These are phyloP conservation scores for Saccharomycopsis olivae DNA, from an alignment of 805 yeast genomes.

Conservation along the genomic window DNA sequence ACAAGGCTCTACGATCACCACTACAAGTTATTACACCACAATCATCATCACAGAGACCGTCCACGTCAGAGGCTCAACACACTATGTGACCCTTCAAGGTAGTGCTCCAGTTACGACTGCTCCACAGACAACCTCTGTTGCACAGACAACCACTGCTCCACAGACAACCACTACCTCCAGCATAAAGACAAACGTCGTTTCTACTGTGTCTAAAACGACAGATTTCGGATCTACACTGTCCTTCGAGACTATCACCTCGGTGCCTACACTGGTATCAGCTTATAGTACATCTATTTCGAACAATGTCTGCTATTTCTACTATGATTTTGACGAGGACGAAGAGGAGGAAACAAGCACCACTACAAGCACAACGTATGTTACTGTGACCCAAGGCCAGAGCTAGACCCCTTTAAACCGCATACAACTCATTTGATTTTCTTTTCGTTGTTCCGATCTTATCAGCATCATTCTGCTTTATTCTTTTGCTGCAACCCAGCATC, in stretches of 20 bases:
- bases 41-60: constrained; percentile 17
- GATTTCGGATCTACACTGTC: not conserved
- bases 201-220: not conserved
- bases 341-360: constrained; percentile 5
- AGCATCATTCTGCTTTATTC: no score
- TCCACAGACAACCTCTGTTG: not conserved
- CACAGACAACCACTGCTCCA: constrained; percentile 7
- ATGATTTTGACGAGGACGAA: constrained; percentile 14
- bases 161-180: not conserved
- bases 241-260: constrained; percentile 8
- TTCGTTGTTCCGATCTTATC: no score
- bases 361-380: constrained; percentile 5
- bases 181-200: not conserved
- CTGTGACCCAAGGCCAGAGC: no score
- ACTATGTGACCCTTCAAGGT: constrained; percentile 15
- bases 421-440: no score
- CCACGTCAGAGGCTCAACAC: constrained; percentile 14
- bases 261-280: constrained; percentile 1
- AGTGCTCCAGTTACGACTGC: constrained; percentile 7
- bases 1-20: constrained; percentile 16
- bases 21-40: constrained; percentile 18
- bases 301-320: constrained; percentile 15
- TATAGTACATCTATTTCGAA: constrained; percentile 6
- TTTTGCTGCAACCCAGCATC: no score
- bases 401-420: no score